Evolutionary conservation across 768 basidiomycete species (phyloP).

Genomic region (Lactarius vividus): DNA sequence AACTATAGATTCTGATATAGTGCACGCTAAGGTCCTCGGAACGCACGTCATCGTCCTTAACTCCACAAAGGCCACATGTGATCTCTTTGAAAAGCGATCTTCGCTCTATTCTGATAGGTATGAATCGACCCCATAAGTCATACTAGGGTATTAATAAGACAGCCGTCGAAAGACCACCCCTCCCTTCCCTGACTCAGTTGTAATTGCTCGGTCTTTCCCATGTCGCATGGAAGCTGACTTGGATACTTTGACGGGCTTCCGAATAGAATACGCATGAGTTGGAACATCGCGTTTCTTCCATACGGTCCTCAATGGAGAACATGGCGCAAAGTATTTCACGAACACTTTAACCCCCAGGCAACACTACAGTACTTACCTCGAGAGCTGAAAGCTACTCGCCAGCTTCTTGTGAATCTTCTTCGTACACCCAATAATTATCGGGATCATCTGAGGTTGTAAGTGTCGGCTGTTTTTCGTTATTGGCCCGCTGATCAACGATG

Average conservation of each 20-base stretch:
- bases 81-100: conserved; percentile 7
- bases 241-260: too few species aligned
- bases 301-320: conserved; percentile 13
- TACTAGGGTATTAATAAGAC: not conserved
- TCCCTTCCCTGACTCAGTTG: too few species aligned
- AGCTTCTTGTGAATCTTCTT: conserved; percentile 5
- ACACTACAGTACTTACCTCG: conserved; percentile 2
- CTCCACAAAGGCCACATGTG: conserved; percentile 12
- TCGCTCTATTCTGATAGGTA: conserved; percentile 19
- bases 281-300: not conserved
- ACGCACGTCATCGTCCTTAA: conserved; percentile 14
- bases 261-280: too few species aligned
- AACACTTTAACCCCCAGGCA: conserved; percentile 9
- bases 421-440: conserved; percentile 4
- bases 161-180: too few species aligned
- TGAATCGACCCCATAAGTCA: not conserved
- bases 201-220: too few species aligned
- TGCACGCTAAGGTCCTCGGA: conserved; percentile 6
- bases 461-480: not conserved
- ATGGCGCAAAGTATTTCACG: conserved; percentile 17
- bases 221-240: too few species aligned
- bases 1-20: conserved; percentile 3
- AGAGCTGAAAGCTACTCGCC: not conserved
- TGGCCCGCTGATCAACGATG: not conserved
- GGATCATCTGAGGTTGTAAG: conserved; percentile 10